Evolutionary conservation across 805 yeast genomes (phyloP).

Genomic region (Cyberlindnera euphorbiae): DNA sequence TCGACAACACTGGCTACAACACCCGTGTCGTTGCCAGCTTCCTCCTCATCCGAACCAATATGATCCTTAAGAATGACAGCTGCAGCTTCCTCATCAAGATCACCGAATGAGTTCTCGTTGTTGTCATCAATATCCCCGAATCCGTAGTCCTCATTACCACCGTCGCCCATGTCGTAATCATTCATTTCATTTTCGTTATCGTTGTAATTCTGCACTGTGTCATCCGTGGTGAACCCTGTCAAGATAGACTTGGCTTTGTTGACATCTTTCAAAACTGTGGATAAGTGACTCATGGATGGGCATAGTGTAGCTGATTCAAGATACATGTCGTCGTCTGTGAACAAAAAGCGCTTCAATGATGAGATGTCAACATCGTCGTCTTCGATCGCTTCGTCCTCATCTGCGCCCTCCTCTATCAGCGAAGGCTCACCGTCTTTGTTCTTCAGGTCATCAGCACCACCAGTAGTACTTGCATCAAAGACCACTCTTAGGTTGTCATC

Average conservation of each 20-base stretch:
- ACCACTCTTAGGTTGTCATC: conserved; percentile 53
- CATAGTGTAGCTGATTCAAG: conserved; percentile 44
- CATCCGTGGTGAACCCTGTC: conserved; percentile 8
- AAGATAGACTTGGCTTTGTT: conserved; percentile 29
- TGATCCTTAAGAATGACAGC: conserved; percentile 23
- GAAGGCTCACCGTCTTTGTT: background rate
- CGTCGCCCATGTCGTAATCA: conserved; percentile 71
- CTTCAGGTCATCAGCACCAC: conserved; percentile 13
- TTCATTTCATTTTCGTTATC: conserved; percentile 26
- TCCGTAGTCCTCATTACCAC: conserved; percentile 27
- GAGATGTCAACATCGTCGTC: conserved; percentile 26
- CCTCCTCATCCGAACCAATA: conserved; percentile 15
- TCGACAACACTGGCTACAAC: conserved; percentile 37
- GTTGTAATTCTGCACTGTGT: conserved; percentile 1
- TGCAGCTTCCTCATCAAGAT: conserved; percentile 10
- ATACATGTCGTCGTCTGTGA: conserved; percentile 16
- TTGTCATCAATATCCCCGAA: conserved; percentile 21
- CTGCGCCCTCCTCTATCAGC: conserved; percentile 4
- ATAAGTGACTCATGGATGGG: conserved; percentile 52
- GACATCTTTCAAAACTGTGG: conserved; percentile 42
- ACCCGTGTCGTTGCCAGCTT: conserved; percentile 11
- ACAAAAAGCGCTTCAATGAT: conserved; percentile 24
- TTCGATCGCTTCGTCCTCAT: conserved; percentile 1
- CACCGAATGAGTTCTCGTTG: conserved; percentile 16
- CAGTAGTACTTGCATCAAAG: conserved; percentile 50